Percentiles rank a stretch among this genome's conserved stretches.
These are phyloP conservation scores for Rhizopogon salebrosus DNA, from an alignment of 768 basidiomycete species.

Conservation along the genomic window DNA sequence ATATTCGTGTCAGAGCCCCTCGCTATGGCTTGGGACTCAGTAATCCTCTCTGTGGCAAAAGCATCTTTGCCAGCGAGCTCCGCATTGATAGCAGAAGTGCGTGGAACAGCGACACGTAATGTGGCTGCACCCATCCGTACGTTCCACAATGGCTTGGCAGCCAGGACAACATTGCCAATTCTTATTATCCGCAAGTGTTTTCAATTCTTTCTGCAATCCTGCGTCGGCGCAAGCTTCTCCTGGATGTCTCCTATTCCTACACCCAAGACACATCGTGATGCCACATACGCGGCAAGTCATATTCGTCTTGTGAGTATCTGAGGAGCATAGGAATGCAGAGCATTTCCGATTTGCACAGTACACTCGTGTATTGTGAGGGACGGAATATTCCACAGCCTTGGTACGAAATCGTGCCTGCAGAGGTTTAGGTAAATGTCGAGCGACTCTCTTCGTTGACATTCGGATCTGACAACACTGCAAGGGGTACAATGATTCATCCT, in stretches of 20 bases:
- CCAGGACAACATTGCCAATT: conserved; percentile 61
- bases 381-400: conserved; percentile 45
- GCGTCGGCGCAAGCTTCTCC: conserved; percentile 38
- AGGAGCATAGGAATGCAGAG: conserved; percentile 44
- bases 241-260: conserved; percentile 43
- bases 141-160: conserved; percentile 52
- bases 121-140: conserved; percentile 48
- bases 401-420: conserved; percentile 29
- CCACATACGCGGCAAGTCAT: conserved; percentile 38
- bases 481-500: conserved; percentile 48
- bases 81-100: conserved; percentile 20
- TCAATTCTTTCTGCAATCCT: conserved; percentile 34
- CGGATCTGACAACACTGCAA: conserved; percentile 43
- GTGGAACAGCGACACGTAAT: conserved; percentile 49
- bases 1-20: background rate
- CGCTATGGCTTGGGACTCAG: background rate
- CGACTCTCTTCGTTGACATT: conserved; percentile 27
- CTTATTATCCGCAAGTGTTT: conserved; percentile 39
- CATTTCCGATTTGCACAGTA: conserved; percentile 46
- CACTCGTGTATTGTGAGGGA: conserved; percentile 37
- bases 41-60: conserved; percentile 2
- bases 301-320: conserved; percentile 1
- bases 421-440: conserved; percentile 25
- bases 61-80: conserved; percentile 6
- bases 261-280: conserved; percentile 37